phyloP scores from a whole-genome alignment of 352 stramenopile species.

The Phytophthora palmivora region DNA sequence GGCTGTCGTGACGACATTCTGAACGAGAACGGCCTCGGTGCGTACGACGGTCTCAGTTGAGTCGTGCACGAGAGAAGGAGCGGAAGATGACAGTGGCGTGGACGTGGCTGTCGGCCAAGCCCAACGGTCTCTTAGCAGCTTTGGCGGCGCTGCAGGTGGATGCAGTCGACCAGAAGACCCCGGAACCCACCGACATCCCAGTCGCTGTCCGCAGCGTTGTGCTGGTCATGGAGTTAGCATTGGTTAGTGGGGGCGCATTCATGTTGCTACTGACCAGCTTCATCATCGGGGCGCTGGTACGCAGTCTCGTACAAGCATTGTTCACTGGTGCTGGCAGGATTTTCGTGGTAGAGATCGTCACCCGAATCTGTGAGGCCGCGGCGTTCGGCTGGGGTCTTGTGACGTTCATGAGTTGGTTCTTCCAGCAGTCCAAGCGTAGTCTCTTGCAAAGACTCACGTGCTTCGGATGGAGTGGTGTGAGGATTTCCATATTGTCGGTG shows the following conservation, averaged over 20 bases:
- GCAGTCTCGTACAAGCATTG: constrained; percentile 19
- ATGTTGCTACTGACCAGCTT: constrained; percentile 41
- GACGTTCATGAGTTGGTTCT: constrained; percentile 45
- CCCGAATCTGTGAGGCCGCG: constrained; percentile 18
- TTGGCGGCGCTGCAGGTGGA: constrained; percentile 33
- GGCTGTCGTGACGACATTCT: constrained; percentile 83
- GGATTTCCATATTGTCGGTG: constrained; percentile 20
- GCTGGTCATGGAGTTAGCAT: constrained; percentile 51
- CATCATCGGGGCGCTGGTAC: constrained; percentile 21
- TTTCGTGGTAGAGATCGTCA: neutral
- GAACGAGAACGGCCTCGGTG: constrained; percentile 92
- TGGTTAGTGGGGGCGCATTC: constrained; percentile 39
- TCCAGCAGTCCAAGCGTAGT: constrained; percentile 23
- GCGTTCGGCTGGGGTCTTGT: constrained; percentile 41
- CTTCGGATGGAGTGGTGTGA: constrained; percentile 12
- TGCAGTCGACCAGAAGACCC: neutral
- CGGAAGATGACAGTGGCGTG: constrained; percentile 13
- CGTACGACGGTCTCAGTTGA: constrained; percentile 91
- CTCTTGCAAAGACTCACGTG: constrained; percentile 24
- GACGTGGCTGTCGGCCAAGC: constrained; percentile 29
- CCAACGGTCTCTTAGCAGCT: constrained; percentile 44
- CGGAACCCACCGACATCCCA: constrained; percentile 18
- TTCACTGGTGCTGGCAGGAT: neutral
- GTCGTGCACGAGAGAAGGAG: constrained; percentile 14
- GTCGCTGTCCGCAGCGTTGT: constrained; percentile 34